phyloP scores from a whole-genome alignment of 1,284 basidiomycete species.

The Acaromyces ingoldii region DNA sequence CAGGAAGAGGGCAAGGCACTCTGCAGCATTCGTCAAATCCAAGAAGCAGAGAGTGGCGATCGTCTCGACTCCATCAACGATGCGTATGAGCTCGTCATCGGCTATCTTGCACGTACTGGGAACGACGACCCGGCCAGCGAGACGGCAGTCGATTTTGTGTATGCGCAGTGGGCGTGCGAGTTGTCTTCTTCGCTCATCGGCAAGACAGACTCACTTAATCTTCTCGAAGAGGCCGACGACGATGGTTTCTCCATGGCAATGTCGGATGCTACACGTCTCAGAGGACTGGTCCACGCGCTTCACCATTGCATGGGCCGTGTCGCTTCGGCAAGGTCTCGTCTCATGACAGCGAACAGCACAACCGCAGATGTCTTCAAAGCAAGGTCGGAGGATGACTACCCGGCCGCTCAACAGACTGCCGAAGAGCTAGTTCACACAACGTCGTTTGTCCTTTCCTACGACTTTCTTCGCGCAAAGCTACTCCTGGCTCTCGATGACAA shows the following conservation, averaged over 20 bases:
- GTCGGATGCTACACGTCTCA: neutral
- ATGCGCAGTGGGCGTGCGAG: conserved; percentile 35
- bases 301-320: neutral
- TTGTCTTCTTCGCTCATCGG: conserved; percentile 17
- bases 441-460: conserved; percentile 26
- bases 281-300: neutral
- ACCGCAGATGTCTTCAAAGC: conserved; percentile 13
- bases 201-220: neutral
- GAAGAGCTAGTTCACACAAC: neutral
- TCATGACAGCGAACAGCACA: no score
- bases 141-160: conserved; percentile 24
- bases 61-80: conserved; percentile 61
- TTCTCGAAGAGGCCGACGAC: neutral
- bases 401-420: neutral
- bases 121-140: conserved; percentile 28
- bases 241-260: neutral
- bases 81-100: conserved; percentile 64
- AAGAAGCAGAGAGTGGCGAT: conserved; percentile 47
- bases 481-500: conserved; percentile 29
- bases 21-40: neutral
- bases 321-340: neutral
- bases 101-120: conserved; percentile 57
- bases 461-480: conserved; percentile 20
- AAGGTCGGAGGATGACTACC: conserved; percentile 5
- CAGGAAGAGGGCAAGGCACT: neutral